Evolutionary conservation across 805 yeast genomes (phyloP), one percentile per base, ranked within the genome.

Genomic region (Kodamaea hsintzibuensis): DNA sequence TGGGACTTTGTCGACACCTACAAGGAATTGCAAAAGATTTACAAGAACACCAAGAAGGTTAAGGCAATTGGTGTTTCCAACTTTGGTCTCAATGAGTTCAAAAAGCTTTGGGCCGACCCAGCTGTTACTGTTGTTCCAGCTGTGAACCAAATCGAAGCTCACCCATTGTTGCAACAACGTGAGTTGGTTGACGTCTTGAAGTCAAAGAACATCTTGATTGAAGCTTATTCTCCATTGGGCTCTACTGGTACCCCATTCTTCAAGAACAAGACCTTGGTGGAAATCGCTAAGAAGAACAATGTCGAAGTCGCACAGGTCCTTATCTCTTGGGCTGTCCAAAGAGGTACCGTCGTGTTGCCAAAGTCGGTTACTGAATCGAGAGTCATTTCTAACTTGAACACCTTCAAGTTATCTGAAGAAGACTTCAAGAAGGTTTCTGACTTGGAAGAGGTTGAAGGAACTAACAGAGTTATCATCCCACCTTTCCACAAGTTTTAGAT

Each of bases 211-310:
- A 84, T 86, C 55, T 66, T 75, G 35, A 67, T 86, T 52, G 86
- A 86, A 67, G 96, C 96, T 8, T 90, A 88, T 71, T 84, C 90
- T 30, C 95, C 96, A 22, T 75, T 89, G 60, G 93, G 91, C 7
- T 79, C 86, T 30, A 69, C 73, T 6, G 80, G 77, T 54, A 79
- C 85, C 8, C 85, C 88, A 12, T 59, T 83, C 13, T 68, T 82
- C 55, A 64, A 69, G 25, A 79, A 84, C 59, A 75, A 71, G 22
- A 65, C 71, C 4, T 62, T 85, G 16, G 55, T 62, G 2, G 69
- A 69, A 5, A 62, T 84, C 38, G 83, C 86, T 9, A 65, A 77
- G 44, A 78, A 75, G 55, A 64, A 71, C 55, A 63, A 63, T 7
- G 74, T 72, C 42, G 58, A 74, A 9, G 78, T 85, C 6, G 86